phyloP scores from a whole-genome alignment of 2,329 filamentous ascomycete species.

The Ophiostoma quercus region DNA sequence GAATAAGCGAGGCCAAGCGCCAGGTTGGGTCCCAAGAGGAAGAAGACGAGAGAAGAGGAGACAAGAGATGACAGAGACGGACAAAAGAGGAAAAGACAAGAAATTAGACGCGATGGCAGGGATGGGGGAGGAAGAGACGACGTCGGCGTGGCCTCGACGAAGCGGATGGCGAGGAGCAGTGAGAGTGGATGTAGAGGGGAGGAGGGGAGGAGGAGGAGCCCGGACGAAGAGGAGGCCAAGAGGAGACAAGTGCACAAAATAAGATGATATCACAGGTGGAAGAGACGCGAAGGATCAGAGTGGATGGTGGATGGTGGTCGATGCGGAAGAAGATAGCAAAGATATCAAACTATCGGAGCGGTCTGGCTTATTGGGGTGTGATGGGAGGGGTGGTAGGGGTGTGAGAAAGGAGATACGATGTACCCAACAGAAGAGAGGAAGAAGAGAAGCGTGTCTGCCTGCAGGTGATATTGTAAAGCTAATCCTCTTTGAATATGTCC shows the following conservation, averaged over 20 bases:
- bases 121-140: not conserved
- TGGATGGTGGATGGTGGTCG: not conserved
- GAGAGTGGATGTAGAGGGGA: not conserved
- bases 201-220: not conserved
- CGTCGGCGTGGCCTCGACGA: not conserved
- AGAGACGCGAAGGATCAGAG: slow-evolving; percentile 23
- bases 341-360: not conserved
- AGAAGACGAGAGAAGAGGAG: not conserved
- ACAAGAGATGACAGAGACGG: not conserved
- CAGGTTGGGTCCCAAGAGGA: not conserved
- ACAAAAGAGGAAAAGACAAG: slow-evolving; percentile 6
- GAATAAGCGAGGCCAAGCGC: slow-evolving; percentile 11
- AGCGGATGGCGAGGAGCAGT: not conserved
- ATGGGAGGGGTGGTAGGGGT: not conserved
- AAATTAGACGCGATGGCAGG: slow-evolving; percentile 9
- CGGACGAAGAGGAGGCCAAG: not conserved
- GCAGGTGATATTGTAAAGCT: not conserved
- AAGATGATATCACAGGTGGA: slow-evolving; percentile 8
- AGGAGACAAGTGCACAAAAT: not conserved
- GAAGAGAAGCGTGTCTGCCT: not conserved
- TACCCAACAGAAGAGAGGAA: not conserved
- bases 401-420: not conserved
- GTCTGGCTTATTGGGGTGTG: not conserved
- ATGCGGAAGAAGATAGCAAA: not conserved
- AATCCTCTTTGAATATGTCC: not conserved